phyloP scores from a whole-genome alignment of 2,329 filamentous ascomycete genomes.

The Nigrospora oryzae region DNA sequence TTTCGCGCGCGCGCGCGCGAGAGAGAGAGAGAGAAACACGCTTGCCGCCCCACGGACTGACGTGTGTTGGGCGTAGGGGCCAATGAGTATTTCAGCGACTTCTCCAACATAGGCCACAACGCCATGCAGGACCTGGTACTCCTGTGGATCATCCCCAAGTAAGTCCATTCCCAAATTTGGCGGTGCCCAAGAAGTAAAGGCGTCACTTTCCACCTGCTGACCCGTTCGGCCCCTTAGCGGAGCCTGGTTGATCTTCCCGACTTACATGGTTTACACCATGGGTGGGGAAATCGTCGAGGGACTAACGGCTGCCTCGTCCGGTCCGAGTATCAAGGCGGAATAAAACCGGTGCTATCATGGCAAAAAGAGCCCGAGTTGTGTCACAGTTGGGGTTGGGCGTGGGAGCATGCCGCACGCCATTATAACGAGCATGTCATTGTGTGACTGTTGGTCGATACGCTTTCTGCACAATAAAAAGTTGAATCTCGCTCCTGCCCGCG shows the following conservation, averaged over 20 bases:
- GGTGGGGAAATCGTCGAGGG: conserved; percentile 40
- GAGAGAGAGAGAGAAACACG: no score
- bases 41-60: neutral
- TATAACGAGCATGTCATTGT: neutral
- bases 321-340: conserved; percentile 27
- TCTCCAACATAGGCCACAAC: conserved; percentile 51
- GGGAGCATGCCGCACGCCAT: neutral
- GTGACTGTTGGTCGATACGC: neutral
- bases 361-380: neutral
- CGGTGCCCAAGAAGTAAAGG: neutral
- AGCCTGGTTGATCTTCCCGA: conserved; percentile 43
- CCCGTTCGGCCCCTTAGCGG: conserved; percentile 28
- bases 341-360: conserved; percentile 12
- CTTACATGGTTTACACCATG: conserved; percentile 41
- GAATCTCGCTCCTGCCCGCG: no score
- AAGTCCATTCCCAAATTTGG: conserved; percentile 14
- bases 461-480: neutral
- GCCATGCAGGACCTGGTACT: conserved; percentile 30
- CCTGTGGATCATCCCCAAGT: conserved; percentile 54
- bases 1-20: no score
- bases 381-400: neutral
- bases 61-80: conserved; percentile 29
- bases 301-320: conserved; percentile 27
- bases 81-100: conserved; percentile 47
- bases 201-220: neutral